phyloP scores from a whole-genome alignment of 441 rosid species.

The Euphorbia corollata region DNA sequence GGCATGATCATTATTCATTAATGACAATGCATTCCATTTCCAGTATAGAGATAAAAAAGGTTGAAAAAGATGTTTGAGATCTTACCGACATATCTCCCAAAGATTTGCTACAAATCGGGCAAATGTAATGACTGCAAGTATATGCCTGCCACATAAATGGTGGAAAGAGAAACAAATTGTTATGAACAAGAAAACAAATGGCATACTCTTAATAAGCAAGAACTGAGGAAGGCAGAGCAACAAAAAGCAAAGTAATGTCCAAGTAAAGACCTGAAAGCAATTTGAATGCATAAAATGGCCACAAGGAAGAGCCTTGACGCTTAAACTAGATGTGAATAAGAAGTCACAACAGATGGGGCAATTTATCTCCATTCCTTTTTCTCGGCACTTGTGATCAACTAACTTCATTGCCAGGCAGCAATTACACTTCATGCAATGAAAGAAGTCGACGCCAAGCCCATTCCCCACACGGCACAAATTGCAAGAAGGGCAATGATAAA shows the following conservation, averaged over 20 bases:
- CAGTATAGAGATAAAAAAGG: not conserved
- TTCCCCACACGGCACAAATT: slow-evolving; percentile 69
- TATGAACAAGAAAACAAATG: slow-evolving; percentile 8
- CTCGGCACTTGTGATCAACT: slow-evolving; percentile 62
- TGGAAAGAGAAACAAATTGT: slow-evolving; percentile 8
- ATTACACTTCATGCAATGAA: slow-evolving; percentile 79
- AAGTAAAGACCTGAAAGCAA: slow-evolving; percentile 60
- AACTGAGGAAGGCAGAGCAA: not conserved
- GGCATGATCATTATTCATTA: not conserved
- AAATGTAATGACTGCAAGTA: slow-evolving; percentile 67
- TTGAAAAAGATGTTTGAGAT: slow-evolving; percentile 4
- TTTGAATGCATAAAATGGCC: slow-evolving; percentile 82
- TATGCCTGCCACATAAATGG: slow-evolving; percentile 45
- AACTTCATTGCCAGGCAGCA: slow-evolving; percentile 61
- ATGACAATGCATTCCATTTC: too few relatives aligned
- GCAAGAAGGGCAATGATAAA: slow-evolving; percentile 77
- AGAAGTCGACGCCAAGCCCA: slow-evolving; percentile 69
- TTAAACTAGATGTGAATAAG: slow-evolving; percentile 62
- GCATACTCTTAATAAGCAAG: slow-evolving; percentile 12
- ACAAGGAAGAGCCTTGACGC: slow-evolving; percentile 66
- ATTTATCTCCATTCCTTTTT: slow-evolving; percentile 66
- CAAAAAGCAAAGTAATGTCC: slow-evolving; percentile 2
- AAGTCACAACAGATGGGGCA: slow-evolving; percentile 74
- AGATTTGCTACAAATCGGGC: slow-evolving; percentile 77
- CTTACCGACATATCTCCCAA: slow-evolving; percentile 83